Percentiles rank a stretch among this genome's conserved stretches.
Evolutionary conservation across 306 rosid species (phyloP).

Genomic region (Casuarina equisetifolia): DNA sequence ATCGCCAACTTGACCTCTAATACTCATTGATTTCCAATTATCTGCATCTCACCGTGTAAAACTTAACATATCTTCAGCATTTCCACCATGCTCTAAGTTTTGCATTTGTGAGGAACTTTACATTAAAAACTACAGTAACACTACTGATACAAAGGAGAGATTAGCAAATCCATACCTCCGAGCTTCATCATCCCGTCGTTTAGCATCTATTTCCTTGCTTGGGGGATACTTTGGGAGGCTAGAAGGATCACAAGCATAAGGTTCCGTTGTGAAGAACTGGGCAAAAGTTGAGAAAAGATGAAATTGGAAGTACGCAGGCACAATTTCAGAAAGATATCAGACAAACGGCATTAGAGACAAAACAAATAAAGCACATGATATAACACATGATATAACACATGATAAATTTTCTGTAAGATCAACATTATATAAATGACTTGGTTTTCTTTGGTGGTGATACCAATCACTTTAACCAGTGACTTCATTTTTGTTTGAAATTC

Average conservation of each 20-base stretch:
- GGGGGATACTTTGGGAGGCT: constrained; percentile 95
- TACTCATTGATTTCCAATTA: neutral
- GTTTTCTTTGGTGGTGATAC: neutral
- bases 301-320: constrained; percentile 28
- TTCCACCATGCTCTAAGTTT: neutral
- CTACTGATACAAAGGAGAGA: constrained; percentile 23
- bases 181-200: constrained; percentile 75
- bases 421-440: neutral
- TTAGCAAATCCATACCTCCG: constrained; percentile 55
- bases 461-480: constrained; percentile 11
- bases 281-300: constrained; percentile 35
- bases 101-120: neutral
- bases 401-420: neutral
- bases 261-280: constrained; percentile 85
- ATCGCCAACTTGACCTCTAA: neutral
- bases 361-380: neutral
- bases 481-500: constrained; percentile 19
- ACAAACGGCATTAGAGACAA: neutral
- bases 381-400: neutral
- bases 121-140: neutral
- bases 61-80: neutral
- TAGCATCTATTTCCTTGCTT: constrained; percentile 93
- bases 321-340: constrained; percentile 14
- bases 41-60: neutral
- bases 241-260: constrained; percentile 89